Base-by-base conservation (phyloP, 768 basidiomycete species). In the Termitomyces bulborhizus region DNA sequence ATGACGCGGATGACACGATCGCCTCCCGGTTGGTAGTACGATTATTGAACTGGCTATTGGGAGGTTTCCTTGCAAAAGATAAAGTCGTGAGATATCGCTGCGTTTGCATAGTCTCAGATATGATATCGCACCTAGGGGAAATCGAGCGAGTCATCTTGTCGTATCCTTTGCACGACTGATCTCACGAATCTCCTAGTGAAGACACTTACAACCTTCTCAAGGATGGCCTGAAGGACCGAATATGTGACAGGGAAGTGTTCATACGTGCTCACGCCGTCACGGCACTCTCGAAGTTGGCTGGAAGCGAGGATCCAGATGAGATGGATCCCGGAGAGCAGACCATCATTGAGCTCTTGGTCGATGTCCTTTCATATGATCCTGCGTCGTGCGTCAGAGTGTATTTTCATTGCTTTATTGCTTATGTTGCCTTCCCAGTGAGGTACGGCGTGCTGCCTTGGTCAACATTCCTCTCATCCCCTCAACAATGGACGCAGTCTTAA, bases 61-160 rank as follows among this genome's bases (percentile, higher is more conserved):
- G 83, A 59, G 95, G 94, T 2, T 94, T 94, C 69, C 63, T 77
- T 4, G 92, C 94, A 1, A 98, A 97, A 70, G 93, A 96, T 75
- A 98, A 97, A 74, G 77, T 79, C 45, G 86, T 90, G 24, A 81
- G 95, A 15, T 95, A 86, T 63, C 83, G 94, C 31, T 84, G 83
- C 47, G 78, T 92, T 0, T 88, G 90, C 52, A 71, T 90, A 21
- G 82, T 95, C n/a, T 86, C 90, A 0, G 86, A 93, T 62, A 85
- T 94, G 78, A 87, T 98, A 45, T 77, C 84, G 2, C 84, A 86
- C 59, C 75, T 97, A 2, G 92, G 92, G 1, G 90, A 93, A 73
- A 82, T 98, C 46, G 94, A 97, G 94, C 88, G 67, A 62, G 88
- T 80, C 5, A 42, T 48, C 45, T 18, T 24, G 49, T 37, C 4